Percentiles rank a stretch among this genome's conserved stretches.
Evolutionary conservation across 345 rosid genomes (phyloP).

Genomic region (Gossypium anomalum): DNA sequence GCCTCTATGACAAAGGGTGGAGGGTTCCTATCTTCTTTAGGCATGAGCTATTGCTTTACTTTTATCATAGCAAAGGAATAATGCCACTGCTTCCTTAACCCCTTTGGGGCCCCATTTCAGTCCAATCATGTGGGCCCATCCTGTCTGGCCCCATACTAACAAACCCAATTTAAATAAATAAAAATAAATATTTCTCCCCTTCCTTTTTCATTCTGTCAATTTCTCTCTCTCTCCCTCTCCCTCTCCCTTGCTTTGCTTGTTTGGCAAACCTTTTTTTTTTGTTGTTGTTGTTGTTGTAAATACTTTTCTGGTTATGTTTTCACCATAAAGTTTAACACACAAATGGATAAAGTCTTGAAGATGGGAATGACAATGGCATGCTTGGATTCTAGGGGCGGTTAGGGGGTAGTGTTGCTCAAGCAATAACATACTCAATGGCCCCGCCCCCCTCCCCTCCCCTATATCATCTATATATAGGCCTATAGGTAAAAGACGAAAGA

Average conservation of each 20-base stretch:
- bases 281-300: no score
- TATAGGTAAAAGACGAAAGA: not conserved
- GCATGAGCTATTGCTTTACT: constrained; percentile 35
- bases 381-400: constrained; percentile 15
- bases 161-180: constrained; percentile 37
- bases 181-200: constrained; percentile 50
- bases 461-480: not conserved
- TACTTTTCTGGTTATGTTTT: constrained; percentile 29
- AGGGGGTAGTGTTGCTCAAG: constrained; percentile 25
- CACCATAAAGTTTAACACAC: constrained; percentile 25
- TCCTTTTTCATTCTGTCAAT: constrained; percentile 1
- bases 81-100: constrained; percentile 27
- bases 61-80: constrained; percentile 25
- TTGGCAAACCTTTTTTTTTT: constrained; percentile 28
- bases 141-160: not conserved
- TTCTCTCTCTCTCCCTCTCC: no score
- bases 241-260: constrained; percentile 32
- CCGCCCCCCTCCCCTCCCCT: not conserved
- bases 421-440: constrained; percentile 4
- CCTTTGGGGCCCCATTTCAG: constrained; percentile 43
- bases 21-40: constrained; percentile 41
- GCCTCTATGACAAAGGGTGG: constrained; percentile 16
- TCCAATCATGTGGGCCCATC: constrained; percentile 33
- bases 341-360: not conserved
- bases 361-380: constrained; percentile 15